These are phyloP conservation scores for Globisporangium spiculum DNA, from an alignment of 352 stramenopile species.

Conservation along the genomic window DNA sequence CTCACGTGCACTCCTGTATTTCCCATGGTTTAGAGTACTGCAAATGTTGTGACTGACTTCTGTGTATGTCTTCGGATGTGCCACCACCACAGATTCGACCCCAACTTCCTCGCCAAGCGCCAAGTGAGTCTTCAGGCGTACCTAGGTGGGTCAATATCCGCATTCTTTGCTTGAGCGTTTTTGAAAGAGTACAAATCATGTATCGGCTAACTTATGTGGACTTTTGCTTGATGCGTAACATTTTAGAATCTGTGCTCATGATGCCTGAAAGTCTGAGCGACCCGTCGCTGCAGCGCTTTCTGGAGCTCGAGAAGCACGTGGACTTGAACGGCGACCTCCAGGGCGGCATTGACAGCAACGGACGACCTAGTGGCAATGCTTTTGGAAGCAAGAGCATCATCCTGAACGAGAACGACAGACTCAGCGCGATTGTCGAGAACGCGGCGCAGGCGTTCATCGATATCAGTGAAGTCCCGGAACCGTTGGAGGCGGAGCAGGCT, in stretches of 20 bases:
- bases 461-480: conserved; percentile 77
- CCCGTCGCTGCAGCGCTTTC: conserved; percentile 69
- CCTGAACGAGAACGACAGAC: conserved; percentile 72
- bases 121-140: conserved; percentile 75
- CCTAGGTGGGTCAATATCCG: conserved; percentile 30
- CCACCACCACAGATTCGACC: conserved; percentile 55
- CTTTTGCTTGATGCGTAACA: not conserved
- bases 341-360: conserved; percentile 36
- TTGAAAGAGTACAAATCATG: no score
- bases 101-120: conserved; percentile 77
- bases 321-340: conserved; percentile 55
- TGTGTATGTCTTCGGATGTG: not conserved
- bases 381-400: conserved; percentile 49
- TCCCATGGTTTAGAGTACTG: not conserved
- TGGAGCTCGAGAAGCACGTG: conserved; percentile 79
- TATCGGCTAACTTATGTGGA: not conserved
- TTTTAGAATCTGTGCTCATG: conserved; percentile 49
- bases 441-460: conserved; percentile 79
- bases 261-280: conserved; percentile 77
- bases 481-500: conserved; percentile 72
- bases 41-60: conserved; percentile 9
- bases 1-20: not conserved
- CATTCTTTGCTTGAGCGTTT: no score
- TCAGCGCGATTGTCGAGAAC: conserved; percentile 75
- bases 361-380: conserved; percentile 37